Base-by-base conservation (phyloP, 352 stramenopile species). In the Pythium grandisporangium region DNA sequence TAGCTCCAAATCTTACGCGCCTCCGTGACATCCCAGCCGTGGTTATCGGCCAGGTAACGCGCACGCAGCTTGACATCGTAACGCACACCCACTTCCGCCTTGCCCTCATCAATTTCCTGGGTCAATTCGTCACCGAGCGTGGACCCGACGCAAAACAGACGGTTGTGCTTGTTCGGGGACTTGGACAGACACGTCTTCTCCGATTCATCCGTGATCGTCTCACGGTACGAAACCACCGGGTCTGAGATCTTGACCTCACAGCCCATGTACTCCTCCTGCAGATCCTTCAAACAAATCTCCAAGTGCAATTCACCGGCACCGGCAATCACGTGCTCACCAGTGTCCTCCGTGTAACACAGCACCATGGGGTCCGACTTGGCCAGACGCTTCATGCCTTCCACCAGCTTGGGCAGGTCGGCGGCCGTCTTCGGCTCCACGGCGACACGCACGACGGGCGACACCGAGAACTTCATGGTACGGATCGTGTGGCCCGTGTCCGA, bases 131-230 rank as follows among this genome's bases (percentile, higher is more conserved):
- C 79, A 48, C 78, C 74, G 22, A 99, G 63, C 40, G 92, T 74
- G 30, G 71, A 54, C 32, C 82, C 95, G 43, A 97, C 88, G 56
- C 96, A 93, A 77, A 99, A 99, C 19, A 99, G 87, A 95, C 96
- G 92, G 77, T 99, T 99, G 92, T 99, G 96, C 81, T 99, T 99
- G 94, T 99, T 99, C 34, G 96, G 93, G 53, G 96, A 99, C 92
- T 99, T 99, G 48, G 96, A 98, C 53, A 99, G 71, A 63, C 92
- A 98, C 50, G 89, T 97, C 68, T 97, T 89, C 39, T 67, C 80
- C 51, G 96, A 99, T 54, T 97, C 92, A n/a, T 59, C 80, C 32
- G 78, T 96, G 55, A 98, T 90, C 37, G 96, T 99, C 76, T 99
- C 97, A 76, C 96, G 91, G 95, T 98, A 99, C 26, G 96, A 98